Conservation (phyloP, 176 grass and related monocot genomes). For the Cenchrus purpureus region DNA sequence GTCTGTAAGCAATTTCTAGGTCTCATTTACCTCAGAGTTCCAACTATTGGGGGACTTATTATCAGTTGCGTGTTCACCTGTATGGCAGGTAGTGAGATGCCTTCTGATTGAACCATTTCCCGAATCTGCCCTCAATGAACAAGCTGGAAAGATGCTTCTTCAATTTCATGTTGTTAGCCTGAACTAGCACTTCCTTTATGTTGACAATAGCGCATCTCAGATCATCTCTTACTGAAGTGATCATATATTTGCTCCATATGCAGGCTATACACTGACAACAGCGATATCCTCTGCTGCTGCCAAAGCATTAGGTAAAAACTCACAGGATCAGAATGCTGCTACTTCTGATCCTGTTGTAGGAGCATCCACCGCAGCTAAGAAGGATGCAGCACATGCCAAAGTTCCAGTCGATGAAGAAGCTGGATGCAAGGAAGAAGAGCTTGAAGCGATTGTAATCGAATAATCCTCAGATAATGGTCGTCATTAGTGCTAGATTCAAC, state of each 20-base stretch:
- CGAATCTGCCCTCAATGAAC: conserved; percentile 94
- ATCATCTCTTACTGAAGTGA: neutral
- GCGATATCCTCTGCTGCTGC: conserved; percentile 44
- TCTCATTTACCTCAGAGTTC: neutral
- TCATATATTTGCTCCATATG: neutral
- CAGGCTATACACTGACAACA: conserved; percentile 68
- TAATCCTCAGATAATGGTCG: neutral
- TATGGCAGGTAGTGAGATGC: conserved; percentile 81
- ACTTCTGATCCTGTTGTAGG: conserved; percentile 42
- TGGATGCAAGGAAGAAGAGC: conserved; percentile 92
- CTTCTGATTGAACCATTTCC: conserved; percentile 94
- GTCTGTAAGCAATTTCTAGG: neutral
- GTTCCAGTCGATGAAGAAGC: conserved; percentile 69
- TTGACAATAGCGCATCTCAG: neutral
- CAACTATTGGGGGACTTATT: neutral
- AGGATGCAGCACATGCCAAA: conserved; percentile 51
- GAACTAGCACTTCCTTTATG: neutral
- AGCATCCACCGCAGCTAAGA: conserved; percentile 47
- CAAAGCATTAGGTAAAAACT: conserved; percentile 53
- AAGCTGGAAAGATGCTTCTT: conserved; percentile 92
- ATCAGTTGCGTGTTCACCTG: neutral
- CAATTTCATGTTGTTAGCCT: conserved; percentile 9
- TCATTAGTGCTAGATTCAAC: conserved; percentile 11
- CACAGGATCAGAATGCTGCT: conserved; percentile 65
- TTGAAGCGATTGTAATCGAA: conserved; percentile 76